These are phyloP conservation scores for Excoecaria agallocha DNA, from an alignment of 345 rosid species.

Conservation along the genomic window DNA sequence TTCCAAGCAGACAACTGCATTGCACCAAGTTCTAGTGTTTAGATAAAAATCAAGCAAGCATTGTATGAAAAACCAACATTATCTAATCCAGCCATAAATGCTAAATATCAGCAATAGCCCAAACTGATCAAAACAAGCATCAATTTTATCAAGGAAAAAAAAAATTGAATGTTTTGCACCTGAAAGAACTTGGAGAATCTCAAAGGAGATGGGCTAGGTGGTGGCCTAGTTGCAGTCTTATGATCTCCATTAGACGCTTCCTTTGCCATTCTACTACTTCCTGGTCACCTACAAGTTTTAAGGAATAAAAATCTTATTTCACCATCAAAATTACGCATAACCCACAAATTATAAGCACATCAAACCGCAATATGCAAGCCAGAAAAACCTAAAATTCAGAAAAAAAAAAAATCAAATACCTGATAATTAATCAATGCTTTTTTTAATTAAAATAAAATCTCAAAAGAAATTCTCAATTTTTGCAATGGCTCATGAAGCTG, in stretches of 20 bases:
- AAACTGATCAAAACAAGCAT: neutral
- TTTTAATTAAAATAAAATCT: neutral
- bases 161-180: conserved; percentile 28
- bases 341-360: neutral
- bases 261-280: conserved; percentile 39
- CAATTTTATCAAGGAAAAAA: neutral
- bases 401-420: neutral
- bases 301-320: conserved; percentile 11
- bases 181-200: conserved; percentile 72
- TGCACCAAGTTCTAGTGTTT: neutral
- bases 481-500: neutral
- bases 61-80: neutral
- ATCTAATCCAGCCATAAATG: neutral
- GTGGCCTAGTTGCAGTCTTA: conserved; percentile 42
- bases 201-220: conserved; percentile 70
- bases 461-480: neutral
- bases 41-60: neutral
- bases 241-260: conserved; percentile 50
- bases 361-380: neutral
- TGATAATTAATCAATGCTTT: neutral
- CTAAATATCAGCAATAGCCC: neutral
- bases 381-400: neutral
- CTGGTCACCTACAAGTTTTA: conserved; percentile 6
- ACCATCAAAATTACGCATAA: conserved; percentile 11
- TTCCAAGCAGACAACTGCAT: neutral